These are phyloP conservation scores for Trichoderma reesei DNA, from an alignment of 495 filamentous ascomycete species.

Conservation along the genomic window DNA sequence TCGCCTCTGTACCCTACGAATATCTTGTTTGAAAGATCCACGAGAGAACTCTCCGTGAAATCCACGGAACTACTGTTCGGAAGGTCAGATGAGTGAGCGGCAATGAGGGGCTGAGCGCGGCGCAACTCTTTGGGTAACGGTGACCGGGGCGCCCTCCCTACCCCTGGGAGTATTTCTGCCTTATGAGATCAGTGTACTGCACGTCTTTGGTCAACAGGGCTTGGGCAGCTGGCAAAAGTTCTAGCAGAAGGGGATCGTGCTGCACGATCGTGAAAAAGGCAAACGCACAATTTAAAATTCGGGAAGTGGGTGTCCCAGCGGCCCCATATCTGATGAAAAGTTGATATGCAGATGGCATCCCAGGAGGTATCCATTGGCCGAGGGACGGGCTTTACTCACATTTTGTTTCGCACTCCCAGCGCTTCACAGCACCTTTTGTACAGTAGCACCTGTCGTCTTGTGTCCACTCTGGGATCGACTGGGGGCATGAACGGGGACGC, in stretches of 20 bases:
- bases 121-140: no score
- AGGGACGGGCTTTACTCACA: neutral
- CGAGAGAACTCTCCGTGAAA: no score
- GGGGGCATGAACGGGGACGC: neutral
- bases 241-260: neutral
- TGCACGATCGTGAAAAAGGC: neutral
- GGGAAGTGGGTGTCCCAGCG: neutral
- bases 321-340: neutral
- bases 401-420: neutral
- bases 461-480: neutral
- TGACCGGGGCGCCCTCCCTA: no score
- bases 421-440: neutral
- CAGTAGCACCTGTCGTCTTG: conserved; percentile 1
- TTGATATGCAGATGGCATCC: neutral
- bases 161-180: neutral
- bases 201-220: neutral
- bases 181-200: neutral
- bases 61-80: no score
- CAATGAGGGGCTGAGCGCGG: no score
- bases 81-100: no score
- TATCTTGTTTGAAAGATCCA: no score
- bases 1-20: no score
- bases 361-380: neutral
- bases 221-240: neutral
- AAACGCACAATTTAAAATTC: neutral